A percentile compares a stretch with the other conserved stretches of the same genome.
Evolutionary conservation across 2,329 filamentous ascomycete genomes (phyloP).

Genomic region (Scedosporium minutisporum): DNA sequence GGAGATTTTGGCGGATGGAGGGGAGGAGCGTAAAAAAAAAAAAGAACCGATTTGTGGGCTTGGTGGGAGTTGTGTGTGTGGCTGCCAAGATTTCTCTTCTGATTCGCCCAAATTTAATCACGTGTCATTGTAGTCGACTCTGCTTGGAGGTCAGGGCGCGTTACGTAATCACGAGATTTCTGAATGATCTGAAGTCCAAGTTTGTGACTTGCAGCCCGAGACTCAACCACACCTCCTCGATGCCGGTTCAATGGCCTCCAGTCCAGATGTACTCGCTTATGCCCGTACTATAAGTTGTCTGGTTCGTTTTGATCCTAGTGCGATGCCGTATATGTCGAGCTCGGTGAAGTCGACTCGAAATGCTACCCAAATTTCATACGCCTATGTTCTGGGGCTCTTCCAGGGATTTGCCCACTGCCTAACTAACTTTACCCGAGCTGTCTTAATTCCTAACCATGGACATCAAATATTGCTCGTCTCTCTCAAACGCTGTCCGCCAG

Average conservation of each 20-base stretch:
- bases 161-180: not conserved
- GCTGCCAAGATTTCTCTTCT: not conserved
- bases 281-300: not conserved
- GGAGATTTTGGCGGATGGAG: conserved; percentile 12
- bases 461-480: not conserved
- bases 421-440: not conserved
- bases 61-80: not conserved
- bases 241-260: no score
- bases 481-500: not conserved
- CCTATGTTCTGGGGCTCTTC: no score
- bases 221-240: no score
- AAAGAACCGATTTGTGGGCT: conserved; percentile 7
- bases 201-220: no score
- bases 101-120: not conserved
- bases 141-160: no score
- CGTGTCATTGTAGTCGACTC: not conserved
- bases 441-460: not conserved
- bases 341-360: not conserved
- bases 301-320: not conserved
- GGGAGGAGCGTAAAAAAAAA: not conserved
- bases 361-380: not conserved
- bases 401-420: no score
- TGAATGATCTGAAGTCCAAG: not conserved
- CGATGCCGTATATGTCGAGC: not conserved
- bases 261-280: no score